Evolutionary conservation across 192 early-diverging fungal species (phyloP), one percentile per base, ranked within the genome.

Genomic region (Gonapodya prolifera): DNA sequence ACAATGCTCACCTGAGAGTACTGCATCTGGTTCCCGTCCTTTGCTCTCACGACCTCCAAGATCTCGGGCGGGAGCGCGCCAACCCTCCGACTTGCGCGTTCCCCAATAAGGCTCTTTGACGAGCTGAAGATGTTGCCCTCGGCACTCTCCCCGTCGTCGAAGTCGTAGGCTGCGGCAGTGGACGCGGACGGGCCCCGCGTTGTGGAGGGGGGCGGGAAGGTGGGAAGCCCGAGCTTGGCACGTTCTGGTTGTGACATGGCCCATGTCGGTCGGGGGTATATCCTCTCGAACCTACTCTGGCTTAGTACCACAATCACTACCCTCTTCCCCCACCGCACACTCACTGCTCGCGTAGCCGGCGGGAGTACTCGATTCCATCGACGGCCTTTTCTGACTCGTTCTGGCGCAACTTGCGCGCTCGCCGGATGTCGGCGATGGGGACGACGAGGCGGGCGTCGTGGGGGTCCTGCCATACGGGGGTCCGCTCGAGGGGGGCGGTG

Each of bases 201-300:
- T n/a, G n/a, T n/a, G n/a, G n/a, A n/a, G n/a, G n/a, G n/a, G n/a
- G n/a, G n/a, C 23, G 8, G 8, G 45, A 61, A 61, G 23, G 45
- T 61, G 23, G 45, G 45, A 8, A 61, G 23, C 45, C 45, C 45
- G 8, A 61, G 8, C 45, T 61, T 61, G 23, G 45, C 45, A 61
- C 45, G 45, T 78, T 83, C 84, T 2, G 88, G 85, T 30, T 87
- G 87, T n/a, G 83, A 78, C n/a, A 77, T 79, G 0, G 95, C 95
- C 97, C 96, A 98, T 70, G 86, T 86, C 0, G 96, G 95, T 0
- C 85, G 88, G 18, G 95, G 94, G 78, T 97, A 85, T 29, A 97
- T 89, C 79, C 92, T 92, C 75, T 91, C 85, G 83, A 91, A 94
- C 75, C 89, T 91, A 36, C 70, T 23, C n/a, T n/a, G n/a, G n/a